Conservation (phyloP, 2,329 filamentous ascomycete genomes). For the Fonsecaea erecta region DNA sequence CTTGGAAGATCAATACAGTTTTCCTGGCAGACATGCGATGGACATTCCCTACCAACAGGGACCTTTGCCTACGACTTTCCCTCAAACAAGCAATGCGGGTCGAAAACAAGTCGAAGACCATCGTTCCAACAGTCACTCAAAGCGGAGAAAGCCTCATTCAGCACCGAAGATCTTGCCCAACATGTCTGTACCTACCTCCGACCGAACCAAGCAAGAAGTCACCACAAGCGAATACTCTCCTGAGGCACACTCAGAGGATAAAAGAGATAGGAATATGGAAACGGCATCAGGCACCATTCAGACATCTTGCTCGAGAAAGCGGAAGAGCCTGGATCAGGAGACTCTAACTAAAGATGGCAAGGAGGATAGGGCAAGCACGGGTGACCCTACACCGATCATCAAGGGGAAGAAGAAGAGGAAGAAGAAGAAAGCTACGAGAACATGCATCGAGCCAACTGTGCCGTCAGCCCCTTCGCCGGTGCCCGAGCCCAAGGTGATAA, state of each 20-base stretch:
- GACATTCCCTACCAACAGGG: background rate
- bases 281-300: background rate
- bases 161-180: background rate
- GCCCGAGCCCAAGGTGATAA: background rate
- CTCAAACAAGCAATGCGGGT: background rate
- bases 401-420: background rate
- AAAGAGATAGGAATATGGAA: background rate
- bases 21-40: background rate
- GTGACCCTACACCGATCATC: background rate
- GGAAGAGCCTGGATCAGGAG: background rate
- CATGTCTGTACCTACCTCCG: background rate
- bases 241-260: background rate
- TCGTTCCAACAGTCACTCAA: background rate
- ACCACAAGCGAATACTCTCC: background rate
- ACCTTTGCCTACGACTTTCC: background rate
- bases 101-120: background rate
- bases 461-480: background rate
- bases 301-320: background rate
- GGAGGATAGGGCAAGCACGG: background rate
- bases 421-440: background rate
- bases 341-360: background rate
- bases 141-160: background rate
- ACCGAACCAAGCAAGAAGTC: background rate
- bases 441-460: background rate
- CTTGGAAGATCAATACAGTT: background rate